A percentile compares a stretch with the other conserved stretches of the same genome.
Conservation (phyloP, 2,329 filamentous ascomycete genomes). For the Colletotrichum sp. region DNA sequence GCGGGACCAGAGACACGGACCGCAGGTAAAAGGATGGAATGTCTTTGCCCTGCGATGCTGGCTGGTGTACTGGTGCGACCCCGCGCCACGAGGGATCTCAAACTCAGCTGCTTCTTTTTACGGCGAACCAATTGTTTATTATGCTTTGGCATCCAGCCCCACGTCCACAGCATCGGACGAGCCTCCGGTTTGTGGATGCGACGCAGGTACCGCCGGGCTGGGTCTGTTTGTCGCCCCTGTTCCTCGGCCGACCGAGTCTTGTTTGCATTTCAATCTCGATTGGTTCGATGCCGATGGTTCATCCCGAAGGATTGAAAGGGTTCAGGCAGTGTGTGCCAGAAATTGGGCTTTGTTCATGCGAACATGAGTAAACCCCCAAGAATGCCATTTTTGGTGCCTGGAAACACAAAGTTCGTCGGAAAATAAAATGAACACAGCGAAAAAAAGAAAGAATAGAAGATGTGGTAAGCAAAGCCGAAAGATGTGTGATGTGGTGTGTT, state of each 20-base stretch:
- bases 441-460: background rate
- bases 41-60: background rate
- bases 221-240: background rate
- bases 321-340: background rate
- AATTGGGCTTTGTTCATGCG: background rate
- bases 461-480: background rate
- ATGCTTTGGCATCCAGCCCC: background rate
- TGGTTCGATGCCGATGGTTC: background rate
- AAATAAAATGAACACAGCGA: background rate
- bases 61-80: background rate
- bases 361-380: background rate
- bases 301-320: background rate
- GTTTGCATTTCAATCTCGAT: background rate
- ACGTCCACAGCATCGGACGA: background rate
- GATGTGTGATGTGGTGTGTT: background rate
- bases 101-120: background rate
- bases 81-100: background rate
- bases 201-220: conserved; percentile 1
- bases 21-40: background rate
- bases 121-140: background rate
- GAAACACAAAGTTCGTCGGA: background rate
- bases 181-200: background rate
- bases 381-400: background rate
- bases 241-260: background rate
- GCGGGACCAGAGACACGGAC: background rate